Base-by-base conservation (phyloP, 2,329 filamentous ascomycete genomes). In the Fusarium proliferatum region DNA sequence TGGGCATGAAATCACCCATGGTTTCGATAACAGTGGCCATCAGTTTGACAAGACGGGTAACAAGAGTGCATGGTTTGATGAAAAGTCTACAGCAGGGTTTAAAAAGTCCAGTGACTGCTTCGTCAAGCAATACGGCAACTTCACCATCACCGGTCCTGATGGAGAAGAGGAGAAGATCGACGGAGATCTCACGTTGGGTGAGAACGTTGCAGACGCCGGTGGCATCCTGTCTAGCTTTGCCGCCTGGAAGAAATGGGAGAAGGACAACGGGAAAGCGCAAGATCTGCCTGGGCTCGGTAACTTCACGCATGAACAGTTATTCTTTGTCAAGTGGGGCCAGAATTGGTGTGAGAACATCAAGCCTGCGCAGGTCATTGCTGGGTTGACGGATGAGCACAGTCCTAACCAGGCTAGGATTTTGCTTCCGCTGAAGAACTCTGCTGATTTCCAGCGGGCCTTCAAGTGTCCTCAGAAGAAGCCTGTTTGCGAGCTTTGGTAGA, bases 131-230 rank as follows among this genome's bases (percentile, higher is more conserved):
- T 93, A 92, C 79, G 81, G 82, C 64, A 86, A 91, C 36, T 92
- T 88, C 76, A 88, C 87, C 3, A 85, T 92, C 19, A 83, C 85
- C 0, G 89, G 87, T 0, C 85, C 88, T 16, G 85, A 90, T 41
- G 88, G 85, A 9, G 86, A 88, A 71, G 17, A 86, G 7, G 82
- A 91, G 1, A 87, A 90, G 69, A 87, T 93, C 64, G 90, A 92
- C 67, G 91, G 91, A 15, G 82, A 84, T 34, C 83, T 89, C 17
- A 93, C 91, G 0, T 81, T 93, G 9, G 90, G 88, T 30, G 92
- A 94, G 82, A 93, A 93, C 78, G 89, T 93, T 77, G 91, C 91
- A 5, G 92, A 94, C 78, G 89, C 91, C 2, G 91, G 91, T 28
- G 92, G 92, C 15, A 78, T 94, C 2, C 85, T 86, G 12, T 88